These are phyloP conservation scores for Ceriops zippeliana DNA, from an alignment of 345 rosid species.

Conservation along the genomic window DNA sequence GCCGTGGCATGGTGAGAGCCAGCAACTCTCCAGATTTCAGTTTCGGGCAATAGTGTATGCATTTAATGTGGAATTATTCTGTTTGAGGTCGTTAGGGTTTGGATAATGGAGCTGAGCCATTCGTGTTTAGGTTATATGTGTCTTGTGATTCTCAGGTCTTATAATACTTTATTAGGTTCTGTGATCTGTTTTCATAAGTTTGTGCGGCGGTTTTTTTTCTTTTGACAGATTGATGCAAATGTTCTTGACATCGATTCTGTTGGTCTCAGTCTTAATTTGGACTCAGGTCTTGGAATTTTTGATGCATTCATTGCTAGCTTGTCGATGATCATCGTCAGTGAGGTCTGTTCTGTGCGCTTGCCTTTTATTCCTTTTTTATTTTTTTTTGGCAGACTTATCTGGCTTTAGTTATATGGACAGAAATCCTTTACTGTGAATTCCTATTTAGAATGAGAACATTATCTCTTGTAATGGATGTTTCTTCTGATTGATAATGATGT, in stretches of 20 bases:
- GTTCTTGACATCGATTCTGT: slow-evolving; percentile 36
- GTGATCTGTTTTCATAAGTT: neutral
- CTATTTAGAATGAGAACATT: too few species aligned
- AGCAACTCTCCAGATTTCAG: neutral
- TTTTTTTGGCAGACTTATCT: neutral
- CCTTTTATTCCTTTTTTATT: neutral
- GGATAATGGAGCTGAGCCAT: neutral
- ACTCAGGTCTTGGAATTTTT: slow-evolving; percentile 73
- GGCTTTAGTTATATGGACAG: neutral
- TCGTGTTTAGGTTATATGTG: neutral
- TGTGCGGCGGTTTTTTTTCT: neutral
- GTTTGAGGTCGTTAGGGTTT: too few species aligned
- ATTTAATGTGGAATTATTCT: too few species aligned
- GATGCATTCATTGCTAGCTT: slow-evolving; percentile 93
- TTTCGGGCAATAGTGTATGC: neutral
- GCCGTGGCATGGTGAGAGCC: slow-evolving; percentile 80
- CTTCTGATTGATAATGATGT: neutral
- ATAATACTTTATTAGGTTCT: neutral
- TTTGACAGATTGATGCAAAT: slow-evolving; percentile 43
- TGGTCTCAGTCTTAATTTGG: slow-evolving; percentile 45
- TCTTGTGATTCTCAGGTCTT: neutral
- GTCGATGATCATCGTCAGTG: slow-evolving; percentile 92
- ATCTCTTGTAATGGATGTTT: too few species aligned
- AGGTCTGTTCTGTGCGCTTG: slow-evolving; percentile 47
- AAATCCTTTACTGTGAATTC: too few species aligned